A percentile compares a stretch with the other conserved stretches of the same genome.
Evolutionary conservation across 306 rosid species (phyloP).

Genomic region (Psophocarpus tetragonolobus): DNA sequence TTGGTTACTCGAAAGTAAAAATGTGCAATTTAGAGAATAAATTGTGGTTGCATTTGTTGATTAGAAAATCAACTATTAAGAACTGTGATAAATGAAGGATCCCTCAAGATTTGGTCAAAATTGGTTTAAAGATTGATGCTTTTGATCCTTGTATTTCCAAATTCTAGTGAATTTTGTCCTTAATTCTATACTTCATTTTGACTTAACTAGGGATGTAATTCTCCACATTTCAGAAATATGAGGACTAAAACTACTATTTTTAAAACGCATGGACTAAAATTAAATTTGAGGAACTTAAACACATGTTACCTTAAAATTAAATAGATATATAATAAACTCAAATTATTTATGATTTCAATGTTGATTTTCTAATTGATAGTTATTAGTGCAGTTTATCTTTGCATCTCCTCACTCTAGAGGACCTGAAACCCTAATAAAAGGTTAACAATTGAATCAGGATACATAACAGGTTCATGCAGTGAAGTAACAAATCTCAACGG

Average conservation of each 20-base stretch:
- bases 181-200: background rate
- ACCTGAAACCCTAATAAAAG: background rate
- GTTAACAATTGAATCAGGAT: background rate
- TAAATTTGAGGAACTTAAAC: background rate
- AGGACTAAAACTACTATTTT: background rate
- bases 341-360: background rate
- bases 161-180: background rate
- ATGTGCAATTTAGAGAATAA: background rate
- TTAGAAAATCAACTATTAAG: background rate
- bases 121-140: background rate
- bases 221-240: background rate
- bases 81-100: background rate
- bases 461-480: background rate
- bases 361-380: background rate
- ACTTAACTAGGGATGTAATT: background rate
- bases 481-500: conserved; percentile 8
- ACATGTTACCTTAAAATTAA: background rate
- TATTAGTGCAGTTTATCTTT: too few species aligned
- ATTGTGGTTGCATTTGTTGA: background rate
- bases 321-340: background rate
- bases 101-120: background rate
- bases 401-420: background rate
- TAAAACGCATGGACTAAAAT: background rate
- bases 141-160: background rate
- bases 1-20: background rate